Evolutionary conservation across 805 yeast genomes (phyloP).

Genomic region (Candida railenensis): DNA sequence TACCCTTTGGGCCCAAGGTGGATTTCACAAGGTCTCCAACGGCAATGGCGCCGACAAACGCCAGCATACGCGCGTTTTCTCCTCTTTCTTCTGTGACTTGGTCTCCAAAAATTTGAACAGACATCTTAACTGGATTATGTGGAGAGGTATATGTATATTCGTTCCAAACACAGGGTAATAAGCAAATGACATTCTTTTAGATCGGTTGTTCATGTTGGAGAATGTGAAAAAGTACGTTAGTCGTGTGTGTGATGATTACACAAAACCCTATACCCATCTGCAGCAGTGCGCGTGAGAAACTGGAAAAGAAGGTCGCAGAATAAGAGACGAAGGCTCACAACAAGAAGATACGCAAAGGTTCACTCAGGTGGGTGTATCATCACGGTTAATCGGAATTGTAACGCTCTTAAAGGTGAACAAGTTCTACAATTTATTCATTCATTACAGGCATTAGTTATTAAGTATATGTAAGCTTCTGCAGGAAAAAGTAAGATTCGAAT

Average conservation of each 20-base stretch:
- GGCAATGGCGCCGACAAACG: constrained; percentile 98
- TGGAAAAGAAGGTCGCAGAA: too few relatives aligned
- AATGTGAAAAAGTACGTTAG: not conserved
- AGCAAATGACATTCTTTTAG: not conserved
- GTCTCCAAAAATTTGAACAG: constrained; percentile 93
- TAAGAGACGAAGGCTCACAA: too few relatives aligned
- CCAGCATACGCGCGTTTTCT: constrained; percentile 95
- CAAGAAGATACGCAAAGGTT: too few relatives aligned
- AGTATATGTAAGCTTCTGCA: too few relatives aligned
- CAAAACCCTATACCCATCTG: too few relatives aligned
- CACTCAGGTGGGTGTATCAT: too few relatives aligned
- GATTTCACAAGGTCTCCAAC: constrained; percentile 96
- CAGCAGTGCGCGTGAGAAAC: too few relatives aligned
- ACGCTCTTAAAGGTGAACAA: too few relatives aligned
- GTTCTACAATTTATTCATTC: too few relatives aligned
- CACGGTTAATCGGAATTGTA: too few relatives aligned
- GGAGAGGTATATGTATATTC: not conserved
- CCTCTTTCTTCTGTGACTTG: constrained; percentile 98
- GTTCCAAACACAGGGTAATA: not conserved
- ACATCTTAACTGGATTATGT: constrained; percentile 35
- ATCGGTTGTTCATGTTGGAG: not conserved
- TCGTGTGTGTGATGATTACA: constrained; percentile 3
- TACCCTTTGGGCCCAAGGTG: constrained; percentile 97
- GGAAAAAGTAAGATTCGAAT: too few relatives aligned
- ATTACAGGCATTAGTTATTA: too few relatives aligned